These are phyloP conservation scores for Blepharisma japonicum DNA, from an alignment of 73 alveolate genomes.

Conservation along the genomic window DNA sequence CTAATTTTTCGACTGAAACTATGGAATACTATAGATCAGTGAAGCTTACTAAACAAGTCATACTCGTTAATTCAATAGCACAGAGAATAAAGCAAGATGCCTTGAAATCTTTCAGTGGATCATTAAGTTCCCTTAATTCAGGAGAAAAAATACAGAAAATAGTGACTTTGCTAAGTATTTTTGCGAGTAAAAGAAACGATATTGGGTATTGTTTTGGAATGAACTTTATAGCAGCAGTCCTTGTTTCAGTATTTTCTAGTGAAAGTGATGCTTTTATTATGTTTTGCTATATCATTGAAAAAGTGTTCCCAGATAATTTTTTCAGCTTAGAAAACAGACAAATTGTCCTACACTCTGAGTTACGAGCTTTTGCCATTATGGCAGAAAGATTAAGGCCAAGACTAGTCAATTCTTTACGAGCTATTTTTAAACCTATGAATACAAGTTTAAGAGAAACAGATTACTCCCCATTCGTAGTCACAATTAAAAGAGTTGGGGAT, in stretches of 20 bases:
- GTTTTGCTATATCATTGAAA: background rate
- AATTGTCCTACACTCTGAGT: too few relatives aligned
- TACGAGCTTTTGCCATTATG: too few relatives aligned
- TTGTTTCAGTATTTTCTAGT: background rate
- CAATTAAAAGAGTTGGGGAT: too few relatives aligned
- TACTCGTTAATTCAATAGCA: background rate
- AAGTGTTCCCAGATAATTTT: background rate
- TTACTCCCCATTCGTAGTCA: too few relatives aligned
- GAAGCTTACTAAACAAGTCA: background rate
- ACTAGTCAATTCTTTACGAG: too few relatives aligned
- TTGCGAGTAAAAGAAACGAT: background rate
- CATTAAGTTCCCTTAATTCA: background rate
- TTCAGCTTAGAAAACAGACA: too few relatives aligned
- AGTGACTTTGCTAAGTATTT: background rate
- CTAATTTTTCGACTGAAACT: conserved; percentile 11
- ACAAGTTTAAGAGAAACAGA: too few relatives aligned
- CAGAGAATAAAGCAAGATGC: background rate
- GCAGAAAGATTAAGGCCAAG: too few relatives aligned
- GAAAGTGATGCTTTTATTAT: conserved; percentile 1
- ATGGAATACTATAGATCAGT: background rate
- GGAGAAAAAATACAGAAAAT: background rate
- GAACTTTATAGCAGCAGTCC: background rate
- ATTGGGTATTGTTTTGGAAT: background rate
- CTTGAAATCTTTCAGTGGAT: background rate
- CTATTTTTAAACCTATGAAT: too few relatives aligned